These are phyloP conservation scores for Wickerhamomyces strasburgensis DNA, from an alignment of 805 yeast genomes.

Conservation along the genomic window DNA sequence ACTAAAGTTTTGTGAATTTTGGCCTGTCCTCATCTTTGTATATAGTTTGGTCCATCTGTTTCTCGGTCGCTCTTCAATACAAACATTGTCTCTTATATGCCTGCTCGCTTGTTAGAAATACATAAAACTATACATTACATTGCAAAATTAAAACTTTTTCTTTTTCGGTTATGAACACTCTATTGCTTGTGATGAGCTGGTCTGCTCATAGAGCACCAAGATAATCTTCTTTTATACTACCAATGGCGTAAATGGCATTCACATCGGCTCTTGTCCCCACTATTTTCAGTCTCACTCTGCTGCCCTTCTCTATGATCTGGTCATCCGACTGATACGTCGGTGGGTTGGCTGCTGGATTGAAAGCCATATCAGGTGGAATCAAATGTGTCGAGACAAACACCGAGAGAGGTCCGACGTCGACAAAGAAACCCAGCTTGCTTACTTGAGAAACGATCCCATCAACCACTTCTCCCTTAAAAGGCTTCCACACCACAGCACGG, in stretches of 20 bases:
- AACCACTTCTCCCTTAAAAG: conserved; percentile 97
- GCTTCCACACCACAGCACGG: conserved; percentile 96
- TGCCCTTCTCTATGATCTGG: conserved; percentile 90
- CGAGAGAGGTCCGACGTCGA: conserved; percentile 94
- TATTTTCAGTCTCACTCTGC: conserved; percentile 88
- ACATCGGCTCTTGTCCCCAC: conserved; percentile 98
- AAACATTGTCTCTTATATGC: background rate
- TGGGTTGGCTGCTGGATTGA: conserved; percentile 93
- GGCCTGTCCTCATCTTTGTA: background rate
- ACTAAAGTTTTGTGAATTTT: too few species aligned
- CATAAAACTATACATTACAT: background rate
- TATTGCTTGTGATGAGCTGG: background rate
- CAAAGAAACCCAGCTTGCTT: conserved; percentile 92
- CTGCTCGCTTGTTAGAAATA: background rate
- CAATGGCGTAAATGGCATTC: conserved; percentile 94
- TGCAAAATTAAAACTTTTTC: background rate
- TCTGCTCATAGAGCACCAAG: conserved; percentile 69
- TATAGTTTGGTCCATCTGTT: too few species aligned
- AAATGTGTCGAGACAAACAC: conserved; percentile 93
- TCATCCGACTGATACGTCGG: conserved; percentile 97
- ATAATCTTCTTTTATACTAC: conserved; percentile 96
- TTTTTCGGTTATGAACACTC: background rate
- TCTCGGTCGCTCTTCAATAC: too few species aligned
- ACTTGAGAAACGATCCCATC: conserved; percentile 95
- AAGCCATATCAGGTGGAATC: conserved; percentile 90